Evolutionary conservation across 108 stramenopile genomes (phyloP).

Genomic region (Skeletonema tropicum): DNA sequence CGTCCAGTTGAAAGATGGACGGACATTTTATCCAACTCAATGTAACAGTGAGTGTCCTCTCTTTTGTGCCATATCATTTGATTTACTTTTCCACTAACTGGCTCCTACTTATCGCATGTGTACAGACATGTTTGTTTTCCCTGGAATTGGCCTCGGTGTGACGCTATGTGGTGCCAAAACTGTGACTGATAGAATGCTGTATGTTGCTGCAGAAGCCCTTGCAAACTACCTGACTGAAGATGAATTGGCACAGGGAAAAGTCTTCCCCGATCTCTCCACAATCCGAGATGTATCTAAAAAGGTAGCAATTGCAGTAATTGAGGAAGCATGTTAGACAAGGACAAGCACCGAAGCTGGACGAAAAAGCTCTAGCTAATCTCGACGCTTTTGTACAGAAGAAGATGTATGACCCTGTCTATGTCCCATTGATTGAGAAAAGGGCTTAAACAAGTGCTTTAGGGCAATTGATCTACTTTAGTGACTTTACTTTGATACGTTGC

Average conservation of each 20-base stretch:
- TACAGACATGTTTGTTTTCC: slow-evolving; percentile 59
- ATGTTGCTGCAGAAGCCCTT: slow-evolving; percentile 87
- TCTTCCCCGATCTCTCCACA: slow-evolving; percentile 83
- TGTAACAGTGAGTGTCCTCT: slow-evolving; percentile 76
- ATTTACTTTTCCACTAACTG: slow-evolving; percentile 9
- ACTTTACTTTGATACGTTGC: not conserved
- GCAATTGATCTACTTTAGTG: not conserved
- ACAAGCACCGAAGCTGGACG: slow-evolving; percentile 62
- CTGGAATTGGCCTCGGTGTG: slow-evolving; percentile 90
- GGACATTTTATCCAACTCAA: slow-evolving; percentile 85
- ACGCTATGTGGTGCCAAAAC: slow-evolving; percentile 83
- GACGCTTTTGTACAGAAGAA: slow-evolving; percentile 70
- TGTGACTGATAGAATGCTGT: slow-evolving; percentile 91
- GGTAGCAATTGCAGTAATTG: slow-evolving; percentile 89
- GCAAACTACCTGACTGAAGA: slow-evolving; percentile 83
- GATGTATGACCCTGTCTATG: slow-evolving; percentile 91
- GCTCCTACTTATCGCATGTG: not conserved
- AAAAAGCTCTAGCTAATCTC: slow-evolving; percentile 64
- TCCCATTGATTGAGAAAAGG: slow-evolving; percentile 84
- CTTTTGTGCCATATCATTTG: slow-evolving; percentile 7
- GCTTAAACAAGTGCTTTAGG: not conserved
- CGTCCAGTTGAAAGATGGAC: slow-evolving; percentile 76
- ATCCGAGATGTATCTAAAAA: slow-evolving; percentile 89
- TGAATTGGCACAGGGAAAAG: slow-evolving; percentile 79
- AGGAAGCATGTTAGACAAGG: slow-evolving; percentile 84